Base-by-base conservation (phyloP, 2,329 filamentous ascomycete genomes). In the Fusarium brachygibbosum region DNA sequence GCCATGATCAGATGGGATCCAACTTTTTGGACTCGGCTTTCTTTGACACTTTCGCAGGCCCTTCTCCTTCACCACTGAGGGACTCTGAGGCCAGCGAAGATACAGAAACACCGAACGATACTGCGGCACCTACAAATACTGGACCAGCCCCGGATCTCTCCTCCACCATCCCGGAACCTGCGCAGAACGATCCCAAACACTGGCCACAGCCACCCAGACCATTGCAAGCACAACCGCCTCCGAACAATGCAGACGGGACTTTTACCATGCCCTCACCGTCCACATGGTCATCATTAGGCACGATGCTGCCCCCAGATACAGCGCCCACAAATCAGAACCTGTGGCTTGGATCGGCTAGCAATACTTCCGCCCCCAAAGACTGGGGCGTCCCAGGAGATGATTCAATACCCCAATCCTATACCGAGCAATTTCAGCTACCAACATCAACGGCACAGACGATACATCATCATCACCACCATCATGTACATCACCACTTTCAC, bases 401-500 rank as follows among this genome's bases (percentile, higher is more conserved):
- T 9, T 10, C 68, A 5, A 40, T 62, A 10, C 25, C 57, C 0
- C 46, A 58, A 21, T 29, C 70, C 11, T 72, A 63, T 4, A 41
- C 51, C 1, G 68, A 63, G 6, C 56, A 67, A 6, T 71, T 72
- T 11, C 67, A 68, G 8, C 34, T 71, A 13, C 55, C 58, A 1
- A 9, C 56, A 0, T 51, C 67, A 6, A 38, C 70, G 2, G 64
- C 57, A 5, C 70, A 72, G 14, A 61, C 68, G 2, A 56, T 72
- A 11, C 68, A 69, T 1, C 64, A 70, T 10, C 68, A 70, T 0
- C 68, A 70, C 5, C 68, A 70, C 4, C 68, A 70, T 12, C 70
- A 72, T 37, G 64, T 72, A 0, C 70, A 72, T 12, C 70, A 72
- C 9, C 62, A 72, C 13, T 72, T 70, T 6, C 68, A 72, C 3